phyloP scores from a whole-genome alignment of 106 monocot species.

The Platanthera guangdongensis region DNA sequence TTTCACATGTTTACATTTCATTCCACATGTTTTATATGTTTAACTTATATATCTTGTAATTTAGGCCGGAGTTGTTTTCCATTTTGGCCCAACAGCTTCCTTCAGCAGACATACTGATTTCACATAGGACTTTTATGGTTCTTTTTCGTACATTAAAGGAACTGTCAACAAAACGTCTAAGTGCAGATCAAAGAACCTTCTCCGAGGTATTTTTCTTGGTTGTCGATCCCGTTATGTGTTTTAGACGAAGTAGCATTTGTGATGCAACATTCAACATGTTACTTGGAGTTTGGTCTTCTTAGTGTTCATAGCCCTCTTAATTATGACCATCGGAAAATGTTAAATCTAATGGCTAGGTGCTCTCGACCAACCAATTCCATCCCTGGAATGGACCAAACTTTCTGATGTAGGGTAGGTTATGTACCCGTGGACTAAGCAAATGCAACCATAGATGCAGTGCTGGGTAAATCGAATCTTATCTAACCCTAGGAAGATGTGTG shows the following conservation, averaged over 20 bases:
- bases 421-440: no score
- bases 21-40: neutral
- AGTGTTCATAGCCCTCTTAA: neutral
- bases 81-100: conserved; percentile 78
- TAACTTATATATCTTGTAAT: conserved; percentile 7
- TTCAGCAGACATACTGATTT: conserved; percentile 64
- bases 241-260: neutral
- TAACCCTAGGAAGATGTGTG: no score
- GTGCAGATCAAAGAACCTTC: conserved; percentile 64
- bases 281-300: neutral
- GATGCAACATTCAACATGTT: neutral
- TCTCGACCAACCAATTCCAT: no score
- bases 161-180: conserved; percentile 84
- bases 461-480: no score
- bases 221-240: no score
- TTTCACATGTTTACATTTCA: neutral
- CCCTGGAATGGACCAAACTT: no score
- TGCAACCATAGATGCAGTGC: no score
- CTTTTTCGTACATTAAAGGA: conserved; percentile 86
- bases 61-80: conserved; percentile 94
- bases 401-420: no score
- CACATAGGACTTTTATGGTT: conserved; percentile 83
- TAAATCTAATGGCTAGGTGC: no score
- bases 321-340: neutral
- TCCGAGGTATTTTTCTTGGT: conserved; percentile 50